Base-by-base conservation (phyloP, 345 rosid genomes). In the Aquilaria malaccensis region DNA sequence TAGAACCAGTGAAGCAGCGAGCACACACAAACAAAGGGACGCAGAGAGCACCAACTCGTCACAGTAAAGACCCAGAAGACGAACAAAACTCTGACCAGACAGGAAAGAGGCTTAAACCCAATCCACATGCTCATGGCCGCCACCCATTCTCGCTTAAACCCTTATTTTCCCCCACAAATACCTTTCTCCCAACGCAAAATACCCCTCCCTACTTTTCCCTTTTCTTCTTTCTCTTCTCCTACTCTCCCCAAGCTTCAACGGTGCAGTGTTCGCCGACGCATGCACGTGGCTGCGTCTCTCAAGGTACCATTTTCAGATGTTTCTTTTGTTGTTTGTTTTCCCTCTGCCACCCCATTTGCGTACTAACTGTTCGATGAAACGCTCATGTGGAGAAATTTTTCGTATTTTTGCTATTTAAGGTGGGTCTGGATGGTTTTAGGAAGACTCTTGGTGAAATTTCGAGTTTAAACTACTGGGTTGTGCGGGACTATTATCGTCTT, bases 401-500 rank as follows among this genome's bases (percentile, higher is more conserved):
- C 13, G 1, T 45, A 13, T 56, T 47, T 11, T 53, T 12, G 9
- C 46, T 58, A 30, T 29, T 52, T 57, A 65, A 83, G 87, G 85
- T 75, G 62, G 77, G 80, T 63, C 52, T 78, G 75, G 73, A 80
- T 33, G 60, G 71, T 63, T 50, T 85, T 56, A 80, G 64, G 50
- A 79, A 74, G 80, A 75, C 65, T 69, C 60, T 79, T 62, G 74
- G 76, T 72, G 82, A 84, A 69, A 64, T 78, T 58, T 66, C 80
- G 54, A 89, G 91, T 74, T 70, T 87, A 75, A 92, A 92, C 65
- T 65, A 80, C 77, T 92, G 96, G 98, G 93, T 87, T 70, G 95
- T 89, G 66, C 79, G 77, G 65, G 98, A 92, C 64, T 92, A 92
- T 64, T 77, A 75, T 68, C 97, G 93, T 47, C 86, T 92, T 2